phyloP scores from a whole-genome alignment of 345 rosid genomes.

The Excoecaria cochinchinensis region DNA sequence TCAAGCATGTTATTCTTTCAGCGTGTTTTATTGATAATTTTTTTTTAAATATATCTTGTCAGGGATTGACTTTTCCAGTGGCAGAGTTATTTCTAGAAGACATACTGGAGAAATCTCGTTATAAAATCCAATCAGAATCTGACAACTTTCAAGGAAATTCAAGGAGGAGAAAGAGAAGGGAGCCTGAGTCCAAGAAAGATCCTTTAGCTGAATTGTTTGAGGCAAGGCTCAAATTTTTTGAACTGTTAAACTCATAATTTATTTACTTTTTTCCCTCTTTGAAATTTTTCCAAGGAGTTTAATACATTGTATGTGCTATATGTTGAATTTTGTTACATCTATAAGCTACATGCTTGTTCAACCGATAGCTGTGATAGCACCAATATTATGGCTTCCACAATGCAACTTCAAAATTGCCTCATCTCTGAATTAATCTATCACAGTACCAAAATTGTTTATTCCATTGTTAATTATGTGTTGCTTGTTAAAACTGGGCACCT shows the following conservation, averaged over 20 bases:
- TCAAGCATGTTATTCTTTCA: neutral
- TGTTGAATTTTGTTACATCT: neutral
- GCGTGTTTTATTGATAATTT: constrained; percentile 13
- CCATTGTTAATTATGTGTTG: neutral
- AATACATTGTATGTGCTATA: neutral
- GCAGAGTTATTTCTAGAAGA: constrained; percentile 83
- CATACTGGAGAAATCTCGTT: constrained; percentile 71
- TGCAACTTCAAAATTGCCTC: neutral
- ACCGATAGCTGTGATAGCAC: neutral
- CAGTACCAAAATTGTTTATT: neutral
- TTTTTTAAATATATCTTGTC: constrained; percentile 25
- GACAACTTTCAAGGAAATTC: constrained; percentile 69
- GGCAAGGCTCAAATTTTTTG: constrained; percentile 41
- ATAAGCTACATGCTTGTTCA: neutral
- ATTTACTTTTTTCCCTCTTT: neutral
- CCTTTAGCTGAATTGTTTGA: constrained; percentile 63
- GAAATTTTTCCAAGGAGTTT: neutral
- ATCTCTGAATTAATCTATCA: neutral
- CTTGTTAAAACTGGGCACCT: neutral
- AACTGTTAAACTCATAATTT: constrained; percentile 2
- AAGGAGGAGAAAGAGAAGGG: constrained; percentile 66
- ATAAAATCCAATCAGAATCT: constrained; percentile 56
- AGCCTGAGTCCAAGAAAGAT: constrained; percentile 73
- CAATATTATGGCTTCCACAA: neutral
- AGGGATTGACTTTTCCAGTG: constrained; percentile 95